These are phyloP conservation scores for Aspergillus arachidicola DNA, from an alignment of 2,329 filamentous ascomycete species.

Conservation along the genomic window DNA sequence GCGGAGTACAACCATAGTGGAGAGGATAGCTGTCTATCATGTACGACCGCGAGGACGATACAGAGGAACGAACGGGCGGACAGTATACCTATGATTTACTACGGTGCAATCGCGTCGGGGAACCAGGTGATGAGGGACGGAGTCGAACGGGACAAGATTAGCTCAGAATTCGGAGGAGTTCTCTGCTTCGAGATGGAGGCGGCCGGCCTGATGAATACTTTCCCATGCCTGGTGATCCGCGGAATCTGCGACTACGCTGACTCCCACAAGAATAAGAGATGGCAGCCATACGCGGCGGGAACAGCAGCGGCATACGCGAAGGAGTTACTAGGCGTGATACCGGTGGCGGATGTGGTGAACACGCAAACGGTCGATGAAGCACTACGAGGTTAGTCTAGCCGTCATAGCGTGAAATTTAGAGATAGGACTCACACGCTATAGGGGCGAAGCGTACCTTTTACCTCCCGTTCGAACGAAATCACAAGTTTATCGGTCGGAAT, in stretches of 20 bases:
- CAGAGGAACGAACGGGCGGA: constrained; percentile 6
- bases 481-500: constrained; percentile 3
- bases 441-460: not conserved
- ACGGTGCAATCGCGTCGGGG: constrained; percentile 23
- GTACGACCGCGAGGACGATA: constrained; percentile 28
- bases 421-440: constrained; percentile 1
- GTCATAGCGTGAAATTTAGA: not conserved
- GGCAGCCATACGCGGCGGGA: constrained; percentile 1
- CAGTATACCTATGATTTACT: constrained; percentile 15
- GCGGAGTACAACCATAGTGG: constrained; percentile 35
- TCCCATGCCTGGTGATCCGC: not conserved
- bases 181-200: not conserved
- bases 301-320: constrained; percentile 3
- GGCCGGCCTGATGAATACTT: not conserved
- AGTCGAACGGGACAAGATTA: constrained; percentile 1
- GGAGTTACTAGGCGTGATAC: constrained; percentile 1
- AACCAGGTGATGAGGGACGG: constrained; percentile 23
- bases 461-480: constrained; percentile 1
- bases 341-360: constrained; percentile 1
- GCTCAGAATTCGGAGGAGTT: constrained; percentile 1
- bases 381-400: constrained; percentile 5
- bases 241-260: constrained; percentile 3
- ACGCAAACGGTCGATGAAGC: constrained; percentile 1
- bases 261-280: constrained; percentile 4
- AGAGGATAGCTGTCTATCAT: constrained; percentile 33